Evolutionary conservation across 2,329 filamentous ascomycete species (phyloP), one percentile per base, ranked within the genome.

Genomic region (Thielaviopsis ethacetica): DNA sequence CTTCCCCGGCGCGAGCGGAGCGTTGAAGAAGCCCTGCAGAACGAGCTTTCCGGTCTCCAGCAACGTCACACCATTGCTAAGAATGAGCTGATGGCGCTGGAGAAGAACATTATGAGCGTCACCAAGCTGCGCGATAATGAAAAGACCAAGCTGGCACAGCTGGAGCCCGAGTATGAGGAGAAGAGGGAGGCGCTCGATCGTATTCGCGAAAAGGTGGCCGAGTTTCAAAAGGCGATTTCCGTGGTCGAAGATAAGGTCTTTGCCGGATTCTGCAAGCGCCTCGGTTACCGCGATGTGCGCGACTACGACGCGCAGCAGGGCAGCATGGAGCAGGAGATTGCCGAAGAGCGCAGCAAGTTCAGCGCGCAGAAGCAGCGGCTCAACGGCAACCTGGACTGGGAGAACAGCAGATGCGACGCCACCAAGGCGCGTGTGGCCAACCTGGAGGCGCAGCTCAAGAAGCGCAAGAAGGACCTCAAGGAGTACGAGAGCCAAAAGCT

Each of bases 241-340:
- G 78, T 82, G 58, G 87, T 95, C 19, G 90, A 96, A 68, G 93
- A 98, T 68, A 80, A 90, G 65, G 79, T 98, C 30, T 98, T 96
- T 70, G 77, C 78, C 22, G 77, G 77, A 49, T 98, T 98, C 73
- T 98, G 93, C 73, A 80, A 83, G 65, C 82, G 87, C 59, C 81
- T 96, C 21, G 89, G 91, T 0, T 97, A 95, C 69, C 78, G 81
- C 60, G 85, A 94, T 66, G 94, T 98, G 63, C 87, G 91, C 61
- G 87, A 89, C 60, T 98, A 97, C 66, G 90, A 97, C 68, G 86
- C 86, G 26, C 91, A 94, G 64, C 93, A 97, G 71, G 91, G 93
- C 54, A 90, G 86, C 50, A 75, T 95, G 54, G 91, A 97, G 70
- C 88, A 95, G 69, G 89, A 97, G 68, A 87, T 88, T 52, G 84